Base-by-base conservation (phyloP, 768 basidiomycete species). In the Serendipita indica region DNA sequence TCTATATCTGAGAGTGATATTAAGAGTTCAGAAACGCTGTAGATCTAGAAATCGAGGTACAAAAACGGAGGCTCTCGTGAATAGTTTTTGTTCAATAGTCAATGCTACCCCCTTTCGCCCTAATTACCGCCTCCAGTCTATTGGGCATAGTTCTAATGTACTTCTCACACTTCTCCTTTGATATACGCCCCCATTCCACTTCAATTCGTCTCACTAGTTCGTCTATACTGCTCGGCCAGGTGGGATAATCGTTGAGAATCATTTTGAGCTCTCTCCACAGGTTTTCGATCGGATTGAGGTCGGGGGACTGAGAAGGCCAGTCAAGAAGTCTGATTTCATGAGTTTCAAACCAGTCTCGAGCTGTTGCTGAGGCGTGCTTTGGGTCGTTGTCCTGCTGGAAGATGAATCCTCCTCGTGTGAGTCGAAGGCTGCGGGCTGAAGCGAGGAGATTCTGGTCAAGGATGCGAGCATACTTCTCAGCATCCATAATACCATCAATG, bases 381-480 rank as follows among this genome's bases (percentile, higher is more conserved):
- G 66, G 71, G 64, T 73, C 63, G 43, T 71, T 71, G 60, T 75
- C 71, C 20, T 74, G 72, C 57, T 70, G 68, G 57, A 71, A 72
- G 57, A 65, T 62, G 52, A 64, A 58, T 32, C 70, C 69, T 4
- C 30, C 3, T 3, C 49, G 10, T 3, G 22, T 16, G 20, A 54
- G 3, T 25, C 49, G 22, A 16, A 46, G 22, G 14, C 12, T 14
- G 10, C 45, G 13, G 12, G 30, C 49, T 54, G 49, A 22, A 7
- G 49, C n/a, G 2, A 71, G 61, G 45, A 68, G 57, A 16, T 65
- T 56, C 6, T 70, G 61, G 35, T 70, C 39, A 13, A 72, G 60
- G 16, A 73, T 72, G 6, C 69, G 18, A 33, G 57, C 6, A 59
- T 70, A 73, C 35, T 64, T 57, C 12, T 28, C 37, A 3, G 39